Percentiles rank a stretch among this genome's conserved stretches.
Evolutionary conservation across 1,139 yeast genomes (phyloP).

Genomic region (Williopsis jadinii): DNA sequence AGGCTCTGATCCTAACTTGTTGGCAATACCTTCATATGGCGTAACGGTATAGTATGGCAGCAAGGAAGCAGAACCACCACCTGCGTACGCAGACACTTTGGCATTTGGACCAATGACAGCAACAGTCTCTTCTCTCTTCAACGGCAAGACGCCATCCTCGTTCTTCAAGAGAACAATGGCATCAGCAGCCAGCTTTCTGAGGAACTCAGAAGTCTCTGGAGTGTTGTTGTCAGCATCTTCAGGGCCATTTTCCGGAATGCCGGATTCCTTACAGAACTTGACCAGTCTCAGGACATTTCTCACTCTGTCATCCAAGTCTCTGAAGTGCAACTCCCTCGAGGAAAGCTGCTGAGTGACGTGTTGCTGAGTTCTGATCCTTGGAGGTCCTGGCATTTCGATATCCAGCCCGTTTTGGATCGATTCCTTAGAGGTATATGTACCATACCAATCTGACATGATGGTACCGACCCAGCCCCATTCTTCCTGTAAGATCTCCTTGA

Average conservation of each 20-base stretch:
- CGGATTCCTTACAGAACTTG: slow-evolving; percentile 35
- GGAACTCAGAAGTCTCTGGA: slow-evolving; percentile 34
- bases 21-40: slow-evolving; percentile 37
- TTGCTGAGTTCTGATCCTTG: slow-evolving; percentile 37
- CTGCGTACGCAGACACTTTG: slow-evolving; percentile 34
- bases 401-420: slow-evolving; percentile 51
- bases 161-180: slow-evolving; percentile 49
- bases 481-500: slow-evolving; percentile 39
- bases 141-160: slow-evolving; percentile 37
- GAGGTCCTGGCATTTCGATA: slow-evolving; percentile 60
- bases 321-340: slow-evolving; percentile 24
- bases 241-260: slow-evolving; percentile 29
- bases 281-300: slow-evolving; percentile 39
- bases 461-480: slow-evolving; percentile 55
- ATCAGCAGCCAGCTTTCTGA: slow-evolving; percentile 45
- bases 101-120: slow-evolving; percentile 51
- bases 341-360: slow-evolving; percentile 33
- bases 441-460: slow-evolving; percentile 59
- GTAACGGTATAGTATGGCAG: slow-evolving; percentile 39
- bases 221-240: slow-evolving; percentile 34
- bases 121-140: slow-evolving; percentile 31
- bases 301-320: slow-evolving; percentile 34
- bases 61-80: slow-evolving; percentile 50
- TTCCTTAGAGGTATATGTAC: slow-evolving; percentile 43
- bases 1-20: slow-evolving; percentile 26